Percentiles rank a stretch among this genome's conserved stretches.
These are phyloP conservation scores for Dryas drummondii DNA, from an alignment of 306 rosid species.

Conservation along the genomic window DNA sequence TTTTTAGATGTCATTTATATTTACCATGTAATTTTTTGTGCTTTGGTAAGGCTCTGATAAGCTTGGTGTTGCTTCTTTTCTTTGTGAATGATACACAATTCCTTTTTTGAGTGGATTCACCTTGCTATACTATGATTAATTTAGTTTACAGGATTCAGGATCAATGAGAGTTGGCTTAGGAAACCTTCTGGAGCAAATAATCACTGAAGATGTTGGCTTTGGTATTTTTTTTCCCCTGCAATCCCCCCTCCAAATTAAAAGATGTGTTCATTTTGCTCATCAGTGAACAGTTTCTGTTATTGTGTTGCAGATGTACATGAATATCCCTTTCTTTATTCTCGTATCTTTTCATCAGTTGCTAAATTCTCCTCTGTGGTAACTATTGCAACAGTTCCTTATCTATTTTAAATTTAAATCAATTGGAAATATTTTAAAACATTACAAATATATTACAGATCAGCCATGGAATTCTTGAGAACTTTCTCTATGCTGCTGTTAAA, in stretches of 20 bases:
- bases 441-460: constrained; percentile 55
- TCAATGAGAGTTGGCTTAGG: constrained; percentile 39
- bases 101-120: constrained; percentile 10
- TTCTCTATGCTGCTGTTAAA: constrained; percentile 69
- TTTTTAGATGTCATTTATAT: constrained; percentile 12
- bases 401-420: not conserved
- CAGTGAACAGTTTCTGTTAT: constrained; percentile 17
- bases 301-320: constrained; percentile 65
- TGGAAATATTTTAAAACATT: constrained; percentile 12
- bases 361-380: constrained; percentile 88
- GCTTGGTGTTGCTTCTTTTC: constrained; percentile 21
- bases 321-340: constrained; percentile 85
- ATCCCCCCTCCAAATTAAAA: not conserved
- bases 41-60: constrained; percentile 3
- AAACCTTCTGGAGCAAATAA: constrained; percentile 56
- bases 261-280: constrained; percentile 19
- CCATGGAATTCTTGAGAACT: constrained; percentile 55
- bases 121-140: constrained; percentile 18
- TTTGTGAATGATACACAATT: constrained; percentile 3
- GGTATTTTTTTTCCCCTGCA: constrained; percentile 40
- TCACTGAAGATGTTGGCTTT: constrained; percentile 60
- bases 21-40: not conserved
- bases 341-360: constrained; percentile 70
- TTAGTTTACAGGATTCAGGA: constrained; percentile 53
- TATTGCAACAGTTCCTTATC: not conserved